Evolutionary conservation across 2,329 filamentous ascomycete species (phyloP).

Genomic region (Lizonia empirigonia): DNA sequence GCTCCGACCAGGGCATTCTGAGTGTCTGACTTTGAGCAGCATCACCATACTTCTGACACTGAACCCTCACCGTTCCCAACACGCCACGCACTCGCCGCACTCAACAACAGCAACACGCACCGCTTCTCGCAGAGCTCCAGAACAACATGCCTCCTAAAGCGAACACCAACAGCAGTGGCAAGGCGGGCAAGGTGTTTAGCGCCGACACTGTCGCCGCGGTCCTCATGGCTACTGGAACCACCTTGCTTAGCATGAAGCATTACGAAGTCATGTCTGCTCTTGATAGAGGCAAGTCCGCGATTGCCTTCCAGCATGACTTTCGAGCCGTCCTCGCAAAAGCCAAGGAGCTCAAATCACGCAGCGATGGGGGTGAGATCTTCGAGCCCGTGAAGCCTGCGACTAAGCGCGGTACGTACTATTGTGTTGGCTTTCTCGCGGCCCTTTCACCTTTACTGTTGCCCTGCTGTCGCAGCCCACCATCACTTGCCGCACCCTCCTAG

Average conservation of each 20-base stretch:
- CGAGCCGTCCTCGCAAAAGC: constrained; percentile 20
- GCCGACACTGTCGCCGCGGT: constrained; percentile 24
- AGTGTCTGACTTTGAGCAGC: background rate
- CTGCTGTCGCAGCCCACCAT: background rate
- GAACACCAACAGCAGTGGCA: background rate
- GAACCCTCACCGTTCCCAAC: too few relatives aligned
- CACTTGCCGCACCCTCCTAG: constrained; percentile 1
- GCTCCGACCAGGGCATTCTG: background rate
- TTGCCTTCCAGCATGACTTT: constrained; percentile 29
- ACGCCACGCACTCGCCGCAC: too few relatives aligned
- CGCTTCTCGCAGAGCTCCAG: too few relatives aligned
- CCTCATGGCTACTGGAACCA: constrained; percentile 20
- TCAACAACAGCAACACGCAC: background rate
- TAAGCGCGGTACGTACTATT: constrained; percentile 28
- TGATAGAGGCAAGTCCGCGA: constrained; percentile 25
- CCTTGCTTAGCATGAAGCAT: constrained; percentile 17
- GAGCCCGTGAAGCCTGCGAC: constrained; percentile 19
- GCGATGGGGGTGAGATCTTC: constrained; percentile 24
- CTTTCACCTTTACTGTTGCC: constrained; percentile 8
- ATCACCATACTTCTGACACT: background rate
- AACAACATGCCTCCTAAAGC: constrained; percentile 5
- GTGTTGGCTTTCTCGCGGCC: background rate
- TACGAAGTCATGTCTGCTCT: constrained; percentile 29
- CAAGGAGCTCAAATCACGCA: constrained; percentile 24
- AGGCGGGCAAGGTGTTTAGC: constrained; percentile 14